Base-by-base conservation (phyloP, 2,329 filamentous ascomycete species). In the Talaromyces amestolkiae region DNA sequence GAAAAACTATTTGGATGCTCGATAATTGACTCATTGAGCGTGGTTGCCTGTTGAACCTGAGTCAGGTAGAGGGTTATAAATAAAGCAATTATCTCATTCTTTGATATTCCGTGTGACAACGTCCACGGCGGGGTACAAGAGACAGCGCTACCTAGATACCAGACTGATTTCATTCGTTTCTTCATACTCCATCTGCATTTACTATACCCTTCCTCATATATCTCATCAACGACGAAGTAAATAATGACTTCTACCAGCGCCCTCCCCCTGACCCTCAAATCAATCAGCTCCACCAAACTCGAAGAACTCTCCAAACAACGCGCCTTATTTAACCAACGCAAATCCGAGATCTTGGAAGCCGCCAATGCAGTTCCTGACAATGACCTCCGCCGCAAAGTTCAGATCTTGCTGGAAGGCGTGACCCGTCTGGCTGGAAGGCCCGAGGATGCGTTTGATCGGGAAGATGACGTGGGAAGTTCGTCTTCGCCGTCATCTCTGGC, bases 231-330 rank as follows among this genome's bases (percentile, higher is more conserved):
- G 7, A 27, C 27, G 11, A 3, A 27, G 6, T 13, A 33, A 54
- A 51, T n/a, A 24, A 79, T 78, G 75, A 41, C 74, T 49, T 73
- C 74, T 22, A 68, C 68, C 24, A 69, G 73, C 24, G 77, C 77
- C 51, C 78, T 86, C 41, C 84, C 84, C 6, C 78, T 84, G 63
- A 85, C 84, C 15, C 80, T 86, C 33, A 80, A 83, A 62, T 82
- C 82, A 39, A 84, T 86, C 71, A 87, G 84, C 22, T 76, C 77
- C 45, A 84, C 83, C 65, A 88, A 87, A 70, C 82, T 88, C 66
- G 77, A 77, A n/a, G 84, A 87, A 69, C 79, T 88, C 8, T 78
- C 80, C 33, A 83, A 83, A 68, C 81, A 85, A 67, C 83, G 82
- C 31, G 73, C 74, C 0, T 73, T 80, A 2, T 87, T 85, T 69